Conservation (phyloP, 2,329 filamentous ascomycete genomes). For the Pyricularia sp. region DNA sequence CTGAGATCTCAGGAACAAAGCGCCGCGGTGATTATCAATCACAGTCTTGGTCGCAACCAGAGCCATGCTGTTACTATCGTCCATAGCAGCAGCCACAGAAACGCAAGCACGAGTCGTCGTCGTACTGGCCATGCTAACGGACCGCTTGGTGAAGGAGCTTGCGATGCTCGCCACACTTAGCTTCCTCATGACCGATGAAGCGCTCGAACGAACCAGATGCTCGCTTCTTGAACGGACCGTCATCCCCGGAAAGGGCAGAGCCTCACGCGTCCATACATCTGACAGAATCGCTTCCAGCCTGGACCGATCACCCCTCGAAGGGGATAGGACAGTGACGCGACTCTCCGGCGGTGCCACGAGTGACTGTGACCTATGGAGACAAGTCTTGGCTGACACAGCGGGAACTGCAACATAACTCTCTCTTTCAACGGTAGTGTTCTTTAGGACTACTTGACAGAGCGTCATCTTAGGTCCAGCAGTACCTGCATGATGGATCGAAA, state of each 20-base stretch:
- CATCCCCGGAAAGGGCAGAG: slow-evolving; percentile 78
- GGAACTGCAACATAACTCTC: slow-evolving; percentile 29
- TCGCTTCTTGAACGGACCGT: slow-evolving; percentile 54
- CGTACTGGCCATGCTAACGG: slow-evolving; percentile 41
- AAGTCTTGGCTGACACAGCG: slow-evolving; percentile 29
- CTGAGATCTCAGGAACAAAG: neutral
- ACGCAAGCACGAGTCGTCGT: slow-evolving; percentile 1
- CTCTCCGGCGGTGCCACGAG: slow-evolving; percentile 55
- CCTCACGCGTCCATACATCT: slow-evolving; percentile 77
- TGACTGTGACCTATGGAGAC: slow-evolving; percentile 71
- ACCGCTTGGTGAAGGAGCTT: slow-evolving; percentile 65
- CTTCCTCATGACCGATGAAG: slow-evolving; percentile 80
- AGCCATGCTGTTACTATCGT: neutral
- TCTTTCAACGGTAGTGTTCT: slow-evolving; percentile 67
- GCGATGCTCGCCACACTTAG: slow-evolving; percentile 75
- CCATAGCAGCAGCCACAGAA: neutral
- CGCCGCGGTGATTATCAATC: neutral
- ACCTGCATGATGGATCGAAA: slow-evolving; percentile 72
- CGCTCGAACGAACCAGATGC: slow-evolving; percentile 66
- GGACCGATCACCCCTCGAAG: slow-evolving; percentile 65
- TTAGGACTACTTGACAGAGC: slow-evolving; percentile 71
- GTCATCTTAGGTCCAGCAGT: slow-evolving; percentile 61
- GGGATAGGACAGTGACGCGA: slow-evolving; percentile 60
- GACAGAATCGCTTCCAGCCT: slow-evolving; percentile 64
- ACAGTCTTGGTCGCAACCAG: neutral